phyloP scores from a whole-genome alignment of 1,139 yeast genomes.

The Taiozyma sp. region DNA sequence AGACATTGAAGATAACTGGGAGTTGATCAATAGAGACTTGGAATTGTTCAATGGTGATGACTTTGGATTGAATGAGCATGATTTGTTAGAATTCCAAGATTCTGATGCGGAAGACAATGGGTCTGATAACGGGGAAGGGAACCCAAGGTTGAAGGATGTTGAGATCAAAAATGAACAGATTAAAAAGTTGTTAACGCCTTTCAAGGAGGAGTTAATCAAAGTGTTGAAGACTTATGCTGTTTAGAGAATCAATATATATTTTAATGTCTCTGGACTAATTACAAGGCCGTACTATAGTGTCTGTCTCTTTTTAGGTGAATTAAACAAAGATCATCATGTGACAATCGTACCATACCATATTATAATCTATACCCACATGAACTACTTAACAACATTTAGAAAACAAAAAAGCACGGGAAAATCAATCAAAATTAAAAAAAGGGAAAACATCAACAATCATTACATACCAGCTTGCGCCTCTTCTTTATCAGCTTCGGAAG shows the following conservation, averaged over 20 bases:
- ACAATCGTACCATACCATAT: background rate
- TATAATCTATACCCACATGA: background rate
- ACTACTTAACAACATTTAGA: background rate
- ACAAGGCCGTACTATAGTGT: too few relatives aligned
- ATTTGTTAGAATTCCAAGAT: constrained; percentile 55
- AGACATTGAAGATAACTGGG: constrained; percentile 40
- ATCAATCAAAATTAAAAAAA: background rate
- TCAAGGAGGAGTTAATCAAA: constrained; percentile 6
- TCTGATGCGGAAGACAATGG: constrained; percentile 31
- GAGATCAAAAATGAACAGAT: constrained; percentile 9
- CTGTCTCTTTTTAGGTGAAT: background rate
- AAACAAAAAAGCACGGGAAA: background rate
- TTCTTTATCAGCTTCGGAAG: background rate
- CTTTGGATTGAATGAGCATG: constrained; percentile 56
- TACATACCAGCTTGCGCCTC: background rate
- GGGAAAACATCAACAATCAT: background rate
- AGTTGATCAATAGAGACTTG: constrained; percentile 34
- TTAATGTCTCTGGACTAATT: too few relatives aligned
- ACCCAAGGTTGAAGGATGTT: constrained; percentile 6
- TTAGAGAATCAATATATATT: background rate
- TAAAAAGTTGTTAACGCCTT: constrained; percentile 6
- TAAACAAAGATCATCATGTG: background rate
- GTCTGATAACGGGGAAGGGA: constrained; percentile 18
- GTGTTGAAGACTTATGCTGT: constrained; percentile 2
- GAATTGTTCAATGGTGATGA: constrained; percentile 42